These are phyloP conservation scores for Coffea eugenioides DNA, from an alignment of 257 asterid genomes.

Conservation along the genomic window DNA sequence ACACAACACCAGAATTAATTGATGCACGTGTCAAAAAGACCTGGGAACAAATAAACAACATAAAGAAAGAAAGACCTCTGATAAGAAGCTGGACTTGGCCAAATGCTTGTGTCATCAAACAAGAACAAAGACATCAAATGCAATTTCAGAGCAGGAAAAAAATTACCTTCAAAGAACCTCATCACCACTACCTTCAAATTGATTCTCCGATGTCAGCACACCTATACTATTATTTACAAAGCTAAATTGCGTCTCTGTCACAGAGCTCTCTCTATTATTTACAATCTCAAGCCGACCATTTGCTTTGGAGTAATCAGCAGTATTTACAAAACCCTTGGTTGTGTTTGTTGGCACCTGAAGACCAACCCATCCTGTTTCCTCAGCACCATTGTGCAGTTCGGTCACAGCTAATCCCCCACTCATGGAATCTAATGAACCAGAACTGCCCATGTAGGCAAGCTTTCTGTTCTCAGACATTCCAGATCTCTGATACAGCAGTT, in stretches of 20 bases:
- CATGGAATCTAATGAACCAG: constrained; percentile 40
- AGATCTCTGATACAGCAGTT: constrained; percentile 35
- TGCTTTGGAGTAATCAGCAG: constrained; percentile 40
- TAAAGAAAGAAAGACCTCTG: not conserved
- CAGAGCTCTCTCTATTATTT: constrained; percentile 46
- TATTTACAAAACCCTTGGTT: constrained; percentile 52
- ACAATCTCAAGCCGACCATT: constrained; percentile 46
- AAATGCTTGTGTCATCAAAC: not conserved
- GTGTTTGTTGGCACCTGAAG: constrained; percentile 35
- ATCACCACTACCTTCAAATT: constrained; percentile 31
- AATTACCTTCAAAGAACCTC: constrained; percentile 57
- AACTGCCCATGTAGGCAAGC: constrained; percentile 24
- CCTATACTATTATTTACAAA: constrained; percentile 56
- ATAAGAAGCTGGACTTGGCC: not conserved
- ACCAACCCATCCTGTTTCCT: constrained; percentile 38
- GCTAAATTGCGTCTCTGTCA: constrained; percentile 35
- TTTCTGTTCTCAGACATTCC: constrained; percentile 34
- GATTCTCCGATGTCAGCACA: constrained; percentile 46
- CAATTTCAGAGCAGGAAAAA: not conserved
- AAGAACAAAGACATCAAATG: constrained; percentile 1
- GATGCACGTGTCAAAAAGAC: not conserved
- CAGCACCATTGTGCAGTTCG: constrained; percentile 29
- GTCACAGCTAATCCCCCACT: constrained; percentile 28
- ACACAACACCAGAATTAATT: not conserved
- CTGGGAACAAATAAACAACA: not conserved